A percentile compares a stretch with the other conserved stretches of the same genome.
Conservation (phyloP, 2,329 filamentous ascomycete genomes). For the Diatrype stigma region DNA sequence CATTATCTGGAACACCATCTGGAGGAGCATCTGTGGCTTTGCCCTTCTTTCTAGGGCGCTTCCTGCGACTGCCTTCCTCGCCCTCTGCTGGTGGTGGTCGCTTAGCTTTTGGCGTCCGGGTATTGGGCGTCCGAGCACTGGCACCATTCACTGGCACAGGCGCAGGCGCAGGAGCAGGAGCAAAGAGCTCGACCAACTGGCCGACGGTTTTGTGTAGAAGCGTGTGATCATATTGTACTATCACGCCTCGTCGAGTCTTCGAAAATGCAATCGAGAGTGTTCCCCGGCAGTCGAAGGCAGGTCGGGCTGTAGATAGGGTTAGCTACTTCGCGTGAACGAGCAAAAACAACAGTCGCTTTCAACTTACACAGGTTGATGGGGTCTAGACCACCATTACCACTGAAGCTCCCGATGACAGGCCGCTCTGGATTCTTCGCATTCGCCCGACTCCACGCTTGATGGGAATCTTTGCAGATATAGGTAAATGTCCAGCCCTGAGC, state of each 20-base stretch:
- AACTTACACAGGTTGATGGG: slow-evolving; percentile 40
- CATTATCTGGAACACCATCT: slow-evolving; percentile 1
- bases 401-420: slow-evolving; percentile 45
- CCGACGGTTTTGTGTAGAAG: slow-evolving; percentile 53
- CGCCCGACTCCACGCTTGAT: slow-evolving; percentile 46
- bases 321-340: slow-evolving; percentile 3
- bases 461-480: slow-evolving; percentile 51
- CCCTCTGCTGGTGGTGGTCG: slow-evolving; percentile 23
- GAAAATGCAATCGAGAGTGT: slow-evolving; percentile 46
- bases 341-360: not conserved
- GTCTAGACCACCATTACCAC: slow-evolving; percentile 41
- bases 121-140: slow-evolving; percentile 12
- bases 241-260: slow-evolving; percentile 41
- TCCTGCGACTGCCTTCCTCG: slow-evolving; percentile 23
- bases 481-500: slow-evolving; percentile 50
- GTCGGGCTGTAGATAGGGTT: slow-evolving; percentile 39
- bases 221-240: slow-evolving; percentile 53
- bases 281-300: slow-evolving; percentile 57
- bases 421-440: slow-evolving; percentile 37
- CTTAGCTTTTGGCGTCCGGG: slow-evolving; percentile 23
- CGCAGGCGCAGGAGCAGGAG: slow-evolving; percentile 35
- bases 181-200: slow-evolving; percentile 43
- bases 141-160: slow-evolving; percentile 19
- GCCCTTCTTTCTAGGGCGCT: slow-evolving; percentile 20
- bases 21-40: slow-evolving; percentile 18